Conservation (phyloP, 305 asterid genomes). For the Solanum hybrid region DNA sequence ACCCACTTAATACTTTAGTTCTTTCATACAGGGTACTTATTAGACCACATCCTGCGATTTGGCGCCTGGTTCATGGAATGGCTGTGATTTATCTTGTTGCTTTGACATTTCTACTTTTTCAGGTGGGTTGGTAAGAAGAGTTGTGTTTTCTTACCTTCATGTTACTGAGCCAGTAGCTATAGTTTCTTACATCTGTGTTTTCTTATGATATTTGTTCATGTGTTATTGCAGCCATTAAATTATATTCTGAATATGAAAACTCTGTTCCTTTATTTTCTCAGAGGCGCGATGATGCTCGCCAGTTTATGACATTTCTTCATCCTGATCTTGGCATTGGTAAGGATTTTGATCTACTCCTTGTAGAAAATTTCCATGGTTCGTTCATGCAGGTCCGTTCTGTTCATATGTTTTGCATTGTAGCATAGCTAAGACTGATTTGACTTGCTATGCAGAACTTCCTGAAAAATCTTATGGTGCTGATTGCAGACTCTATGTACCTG, state of each 20-base stretch:
- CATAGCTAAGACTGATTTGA: background rate
- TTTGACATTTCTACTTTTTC: constrained; percentile 91
- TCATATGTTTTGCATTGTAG: background rate
- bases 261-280: constrained; percentile 27
- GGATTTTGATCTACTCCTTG: constrained; percentile 10
- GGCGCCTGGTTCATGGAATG: constrained; percentile 99
- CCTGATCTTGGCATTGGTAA: constrained; percentile 94
- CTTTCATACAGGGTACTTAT: constrained; percentile 61
- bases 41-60: constrained; percentile 98
- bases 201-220: background rate
- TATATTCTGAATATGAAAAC: background rate
- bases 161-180: background rate
- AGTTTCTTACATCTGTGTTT: background rate
- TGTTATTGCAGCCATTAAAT: background rate
- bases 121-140: constrained; percentile 40
- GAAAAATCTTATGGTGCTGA: constrained; percentile 93
- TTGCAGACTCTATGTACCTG: constrained; percentile 87
- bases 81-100: constrained; percentile 89
- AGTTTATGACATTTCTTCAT: constrained; percentile 77
- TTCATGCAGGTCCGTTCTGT: background rate
- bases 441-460: constrained; percentile 71
- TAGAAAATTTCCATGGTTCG: background rate
- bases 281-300: constrained; percentile 91
- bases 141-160: constrained; percentile 1
- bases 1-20: background rate